phyloP scores from a whole-genome alignment of 108 stramenopile species.

The Bacterosira constricta region DNA sequence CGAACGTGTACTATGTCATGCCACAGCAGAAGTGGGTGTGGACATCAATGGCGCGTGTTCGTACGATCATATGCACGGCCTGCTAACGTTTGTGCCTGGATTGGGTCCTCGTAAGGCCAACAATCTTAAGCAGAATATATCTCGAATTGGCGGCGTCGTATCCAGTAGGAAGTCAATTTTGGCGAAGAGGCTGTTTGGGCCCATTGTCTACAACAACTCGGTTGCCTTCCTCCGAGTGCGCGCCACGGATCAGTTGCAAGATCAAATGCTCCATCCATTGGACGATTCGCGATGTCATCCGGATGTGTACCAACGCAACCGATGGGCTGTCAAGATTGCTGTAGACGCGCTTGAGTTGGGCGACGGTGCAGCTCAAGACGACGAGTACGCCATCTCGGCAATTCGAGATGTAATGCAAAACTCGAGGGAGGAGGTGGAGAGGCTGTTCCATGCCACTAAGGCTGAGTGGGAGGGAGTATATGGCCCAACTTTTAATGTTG shows the following conservation, averaged over 20 bases:
- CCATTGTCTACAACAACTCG: conserved; percentile 90
- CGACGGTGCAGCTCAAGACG: conserved; percentile 47
- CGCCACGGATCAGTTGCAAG: conserved; percentile 56
- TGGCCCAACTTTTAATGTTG: conserved; percentile 73
- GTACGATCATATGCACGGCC: conserved; percentile 73
- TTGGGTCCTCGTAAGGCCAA: conserved; percentile 93
- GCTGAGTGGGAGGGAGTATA: conserved; percentile 81
- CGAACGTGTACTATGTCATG: conserved; percentile 84
- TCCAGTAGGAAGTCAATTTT: conserved; percentile 66
- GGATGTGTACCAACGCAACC: conserved; percentile 79
- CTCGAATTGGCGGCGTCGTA: conserved; percentile 69
- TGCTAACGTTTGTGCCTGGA: conserved; percentile 92
- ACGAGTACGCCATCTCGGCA: conserved; percentile 66
- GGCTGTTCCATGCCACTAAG: conserved; percentile 76
- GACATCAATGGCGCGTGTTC: conserved; percentile 82
- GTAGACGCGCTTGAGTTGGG: conserved; percentile 83
- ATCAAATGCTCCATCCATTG: conserved; percentile 79
- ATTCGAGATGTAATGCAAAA: conserved; percentile 84
- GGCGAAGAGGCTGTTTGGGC: conserved; percentile 73
- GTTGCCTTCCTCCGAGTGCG: conserved; percentile 88
- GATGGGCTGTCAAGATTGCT: conserved; percentile 88
- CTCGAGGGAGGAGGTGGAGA: conserved; percentile 73
- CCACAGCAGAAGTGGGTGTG: conserved; percentile 87
- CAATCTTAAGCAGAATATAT: conserved; percentile 77
- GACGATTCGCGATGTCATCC: conserved; percentile 93